These are phyloP conservation scores for Paramecium sexaurelia DNA, from an alignment of 73 alveolate species.

Conservation along the genomic window DNA sequence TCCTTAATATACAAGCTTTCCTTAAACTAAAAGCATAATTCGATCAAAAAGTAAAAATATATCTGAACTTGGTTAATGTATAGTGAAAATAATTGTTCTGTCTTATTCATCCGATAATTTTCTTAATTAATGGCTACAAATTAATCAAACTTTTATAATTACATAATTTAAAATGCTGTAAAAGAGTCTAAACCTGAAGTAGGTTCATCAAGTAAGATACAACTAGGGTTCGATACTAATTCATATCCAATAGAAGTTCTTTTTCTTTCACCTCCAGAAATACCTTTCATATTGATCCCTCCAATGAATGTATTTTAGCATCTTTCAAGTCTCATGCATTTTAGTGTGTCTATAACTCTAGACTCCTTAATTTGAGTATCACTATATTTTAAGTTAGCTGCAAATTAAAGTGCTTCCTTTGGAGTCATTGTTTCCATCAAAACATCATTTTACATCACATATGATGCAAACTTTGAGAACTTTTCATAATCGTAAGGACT, in stretches of 20 bases:
- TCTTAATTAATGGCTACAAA: neutral
- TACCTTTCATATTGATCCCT: constrained; percentile 69
- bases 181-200: constrained; percentile 75
- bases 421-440: constrained; percentile 68
- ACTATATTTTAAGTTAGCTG: constrained; percentile 63
- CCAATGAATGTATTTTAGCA: constrained; percentile 73
- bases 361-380: neutral
- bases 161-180: constrained; percentile 64
- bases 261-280: constrained; percentile 75
- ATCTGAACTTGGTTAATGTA: constrained; percentile 72
- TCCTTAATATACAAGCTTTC: constrained; percentile 66
- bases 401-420: constrained; percentile 65
- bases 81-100: constrained; percentile 68
- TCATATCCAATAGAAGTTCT: constrained; percentile 71
- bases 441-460: constrained; percentile 72
- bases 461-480: constrained; percentile 69
- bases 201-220: constrained; percentile 72
- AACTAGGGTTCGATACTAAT: constrained; percentile 66
- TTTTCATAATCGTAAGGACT: neutral
- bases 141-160: neutral
- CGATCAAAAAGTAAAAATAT: constrained; percentile 66
- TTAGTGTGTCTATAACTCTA: constrained; percentile 65
- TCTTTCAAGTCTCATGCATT: constrained; percentile 61
- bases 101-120: constrained; percentile 34
- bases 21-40: constrained; percentile 69